Conservation (phyloP, 2,329 filamentous ascomycete genomes). For the Stenocarpella maydis region DNA sequence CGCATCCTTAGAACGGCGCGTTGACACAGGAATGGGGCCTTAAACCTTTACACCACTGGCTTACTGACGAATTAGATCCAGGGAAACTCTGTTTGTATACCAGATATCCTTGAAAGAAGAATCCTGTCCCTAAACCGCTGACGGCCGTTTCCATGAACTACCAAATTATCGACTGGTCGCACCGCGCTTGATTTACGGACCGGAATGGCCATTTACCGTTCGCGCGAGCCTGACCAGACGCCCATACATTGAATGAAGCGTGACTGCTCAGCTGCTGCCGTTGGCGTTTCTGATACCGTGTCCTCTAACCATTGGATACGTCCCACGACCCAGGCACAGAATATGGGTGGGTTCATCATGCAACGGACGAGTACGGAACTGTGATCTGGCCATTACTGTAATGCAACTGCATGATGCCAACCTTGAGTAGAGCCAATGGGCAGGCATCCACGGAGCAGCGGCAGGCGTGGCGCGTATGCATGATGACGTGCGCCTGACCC, state of each 20-base stretch:
- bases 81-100: constrained; percentile 21
- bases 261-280: neutral
- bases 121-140: neutral
- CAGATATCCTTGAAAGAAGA: neutral
- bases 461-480: neutral
- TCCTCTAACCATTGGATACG: neutral
- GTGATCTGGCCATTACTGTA: no score
- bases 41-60: constrained; percentile 6
- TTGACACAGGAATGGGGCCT: constrained; percentile 14
- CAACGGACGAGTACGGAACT: no score
- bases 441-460: neutral
- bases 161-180: no score
- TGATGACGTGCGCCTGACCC: neutral
- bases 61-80: constrained; percentile 28
- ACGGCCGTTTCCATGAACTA: neutral
- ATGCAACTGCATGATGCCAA: no score
- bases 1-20: constrained; percentile 34
- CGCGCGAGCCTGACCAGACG: neutral
- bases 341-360: neutral
- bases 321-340: neutral
- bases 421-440: neutral
- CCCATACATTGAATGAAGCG: neutral
- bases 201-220: neutral
- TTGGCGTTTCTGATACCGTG: neutral
- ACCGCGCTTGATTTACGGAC: neutral